Evolutionary conservation across 257 asterid species (phyloP).

Genomic region (Solanum etuberosum): DNA sequence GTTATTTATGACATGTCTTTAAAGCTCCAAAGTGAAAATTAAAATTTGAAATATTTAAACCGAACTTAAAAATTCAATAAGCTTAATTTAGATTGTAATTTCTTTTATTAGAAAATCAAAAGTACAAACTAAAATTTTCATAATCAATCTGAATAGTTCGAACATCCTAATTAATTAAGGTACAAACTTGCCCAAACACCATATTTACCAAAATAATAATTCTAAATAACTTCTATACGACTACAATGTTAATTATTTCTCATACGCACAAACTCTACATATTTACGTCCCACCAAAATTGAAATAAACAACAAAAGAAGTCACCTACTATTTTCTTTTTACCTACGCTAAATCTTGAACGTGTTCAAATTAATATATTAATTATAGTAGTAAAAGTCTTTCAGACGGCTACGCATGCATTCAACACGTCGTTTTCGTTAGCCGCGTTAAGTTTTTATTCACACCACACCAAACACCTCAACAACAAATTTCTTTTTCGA

Average conservation of each 20-base stretch:
- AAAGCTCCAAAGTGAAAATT: too few relatives aligned
- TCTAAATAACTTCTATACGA: not conserved
- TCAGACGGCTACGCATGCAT: not conserved
- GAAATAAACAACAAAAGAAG: too few relatives aligned
- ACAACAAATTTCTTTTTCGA: not conserved
- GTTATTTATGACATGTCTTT: too few relatives aligned
- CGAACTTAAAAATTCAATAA: too few relatives aligned
- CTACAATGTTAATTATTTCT: not conserved
- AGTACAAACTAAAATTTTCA: too few relatives aligned
- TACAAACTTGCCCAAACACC: too few relatives aligned
- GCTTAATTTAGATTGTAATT: too few relatives aligned
- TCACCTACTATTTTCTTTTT: not conserved
- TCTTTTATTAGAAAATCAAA: too few relatives aligned
- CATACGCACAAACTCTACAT: not conserved
- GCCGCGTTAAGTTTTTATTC: not conserved
- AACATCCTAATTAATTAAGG: not conserved
- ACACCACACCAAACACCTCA: not conserved
- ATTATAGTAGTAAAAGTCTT: not conserved
- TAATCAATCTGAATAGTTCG: too few relatives aligned
- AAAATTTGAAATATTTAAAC: too few relatives aligned
- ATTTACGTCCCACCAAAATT: not conserved
- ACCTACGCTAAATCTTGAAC: not conserved
- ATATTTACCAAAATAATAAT: too few relatives aligned
- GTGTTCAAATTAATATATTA: not conserved
- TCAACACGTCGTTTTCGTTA: not conserved